Evolutionary conservation across 2,329 filamentous ascomycete species (phyloP).

Genomic region (Penicillium sp.): DNA sequence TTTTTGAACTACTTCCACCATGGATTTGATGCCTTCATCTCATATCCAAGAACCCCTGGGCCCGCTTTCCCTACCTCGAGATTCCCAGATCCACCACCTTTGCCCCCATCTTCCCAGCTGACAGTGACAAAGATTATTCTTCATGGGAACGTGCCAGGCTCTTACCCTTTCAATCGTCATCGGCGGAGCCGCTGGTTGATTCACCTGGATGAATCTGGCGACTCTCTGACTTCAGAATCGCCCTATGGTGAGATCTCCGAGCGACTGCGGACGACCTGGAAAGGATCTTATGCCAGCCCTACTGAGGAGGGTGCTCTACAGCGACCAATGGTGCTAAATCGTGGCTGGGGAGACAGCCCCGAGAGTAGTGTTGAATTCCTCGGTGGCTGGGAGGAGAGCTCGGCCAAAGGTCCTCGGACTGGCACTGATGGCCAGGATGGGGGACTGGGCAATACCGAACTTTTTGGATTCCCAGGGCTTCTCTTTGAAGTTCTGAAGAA

Average conservation of each 20-base stretch:
- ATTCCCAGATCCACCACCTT: constrained; percentile 31
- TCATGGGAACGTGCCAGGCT: constrained; percentile 91
- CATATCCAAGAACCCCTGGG: constrained; percentile 66
- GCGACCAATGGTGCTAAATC: constrained; percentile 77
- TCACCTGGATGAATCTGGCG: constrained; percentile 45
- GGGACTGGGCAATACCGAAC: constrained; percentile 70
- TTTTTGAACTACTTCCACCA: constrained; percentile 98
- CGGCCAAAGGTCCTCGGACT: constrained; percentile 45
- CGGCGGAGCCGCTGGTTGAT: constrained; percentile 86
- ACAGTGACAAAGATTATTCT: constrained; percentile 90
- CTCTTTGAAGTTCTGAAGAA: constrained; percentile 96
- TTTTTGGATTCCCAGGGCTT: constrained; percentile 91
- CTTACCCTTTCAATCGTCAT: constrained; percentile 94
- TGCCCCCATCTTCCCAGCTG: constrained; percentile 57
- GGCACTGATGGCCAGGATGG: constrained; percentile 47
- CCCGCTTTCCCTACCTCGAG: constrained; percentile 58
- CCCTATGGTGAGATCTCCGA: constrained; percentile 71
- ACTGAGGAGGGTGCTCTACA: constrained; percentile 55
- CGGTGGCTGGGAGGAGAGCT: constrained; percentile 80
- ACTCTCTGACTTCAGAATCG: constrained; percentile 70
- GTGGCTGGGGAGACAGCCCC: constrained; percentile 87
- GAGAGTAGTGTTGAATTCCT: constrained; percentile 84
- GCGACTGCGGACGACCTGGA: constrained; percentile 68
- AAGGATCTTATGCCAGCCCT: constrained; percentile 59
- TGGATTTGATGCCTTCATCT: constrained; percentile 91